Evolutionary conservation across 306 rosid genomes (phyloP).

Genomic region (Cicer bijugum): DNA sequence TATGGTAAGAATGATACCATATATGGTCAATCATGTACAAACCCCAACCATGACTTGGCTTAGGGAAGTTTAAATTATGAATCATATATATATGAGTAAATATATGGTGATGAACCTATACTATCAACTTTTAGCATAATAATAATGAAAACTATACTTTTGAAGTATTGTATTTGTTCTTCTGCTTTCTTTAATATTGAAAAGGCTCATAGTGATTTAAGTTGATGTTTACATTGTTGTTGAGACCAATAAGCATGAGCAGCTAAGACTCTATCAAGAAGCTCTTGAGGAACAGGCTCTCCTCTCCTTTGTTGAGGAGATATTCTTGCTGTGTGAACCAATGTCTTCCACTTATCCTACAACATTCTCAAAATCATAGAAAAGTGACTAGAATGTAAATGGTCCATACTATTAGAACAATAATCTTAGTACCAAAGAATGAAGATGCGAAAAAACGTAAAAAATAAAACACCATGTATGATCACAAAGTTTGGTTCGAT

Average conservation of each 20-base stretch:
- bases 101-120: conserved; percentile 28
- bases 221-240: conserved; percentile 59
- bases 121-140: conserved; percentile 44
- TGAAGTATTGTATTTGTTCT: conserved; percentile 36
- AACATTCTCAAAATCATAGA: conserved; percentile 18
- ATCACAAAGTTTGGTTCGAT: too few relatives aligned
- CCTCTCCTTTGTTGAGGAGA: conserved; percentile 82
- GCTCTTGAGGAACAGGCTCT: conserved; percentile 84
- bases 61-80: conserved; percentile 39
- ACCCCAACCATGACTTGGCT: conserved; percentile 42
- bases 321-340: conserved; percentile 85
- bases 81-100: conserved; percentile 38
- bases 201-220: conserved; percentile 49
- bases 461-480: too few relatives aligned
- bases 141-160: conserved; percentile 24
- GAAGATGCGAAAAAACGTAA: too few relatives aligned
- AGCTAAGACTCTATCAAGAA: conserved; percentile 72
- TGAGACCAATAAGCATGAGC: conserved; percentile 82
- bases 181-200: conserved; percentile 31
- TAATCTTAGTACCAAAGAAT: too few relatives aligned
- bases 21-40: conserved; percentile 53
- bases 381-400: conserved; percentile 24
- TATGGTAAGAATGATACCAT: conserved; percentile 19
- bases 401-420: neutral
- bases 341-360: conserved; percentile 87